Percentiles rank a stretch among this genome's conserved stretches.
Conservation (phyloP, 164 flowering plant genomes). For the Cinnamomum chago region DNA sequence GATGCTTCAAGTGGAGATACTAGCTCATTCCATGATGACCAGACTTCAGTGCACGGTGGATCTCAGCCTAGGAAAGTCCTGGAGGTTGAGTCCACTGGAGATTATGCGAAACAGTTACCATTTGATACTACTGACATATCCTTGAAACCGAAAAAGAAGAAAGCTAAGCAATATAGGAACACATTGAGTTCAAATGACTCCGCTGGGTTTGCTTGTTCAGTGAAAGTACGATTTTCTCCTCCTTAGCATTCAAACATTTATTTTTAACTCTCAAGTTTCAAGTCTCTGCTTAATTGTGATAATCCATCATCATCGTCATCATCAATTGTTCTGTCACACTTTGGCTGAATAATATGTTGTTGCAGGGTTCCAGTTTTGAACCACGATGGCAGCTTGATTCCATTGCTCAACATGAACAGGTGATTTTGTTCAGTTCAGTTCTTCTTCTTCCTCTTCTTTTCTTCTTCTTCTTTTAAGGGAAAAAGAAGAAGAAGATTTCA, state of each 20-base stretch:
- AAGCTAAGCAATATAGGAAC: constrained; percentile 46
- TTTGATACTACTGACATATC: constrained; percentile 66
- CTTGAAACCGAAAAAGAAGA: constrained; percentile 75
- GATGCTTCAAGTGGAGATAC: constrained; percentile 99
- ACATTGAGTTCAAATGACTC: constrained; percentile 21
- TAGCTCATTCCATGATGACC: constrained; percentile 93
- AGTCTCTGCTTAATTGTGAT: background rate
- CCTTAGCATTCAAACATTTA: background rate
- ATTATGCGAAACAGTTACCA: constrained; percentile 54
- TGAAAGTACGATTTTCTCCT: constrained; percentile 18
- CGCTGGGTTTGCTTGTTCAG: constrained; percentile 15
- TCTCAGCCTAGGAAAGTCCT: constrained; percentile 46
- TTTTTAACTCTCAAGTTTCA: background rate
- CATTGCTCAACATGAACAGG: constrained; percentile 63
- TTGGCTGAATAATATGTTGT: constrained; percentile 19
- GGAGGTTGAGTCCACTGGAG: constrained; percentile 80
- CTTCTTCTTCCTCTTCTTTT: no score
- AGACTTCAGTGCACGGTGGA: constrained; percentile 68
- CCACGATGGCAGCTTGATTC: constrained; percentile 75
- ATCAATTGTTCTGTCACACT: constrained; percentile 5
- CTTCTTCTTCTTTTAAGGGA: no score
- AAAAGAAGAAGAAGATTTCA: no score
- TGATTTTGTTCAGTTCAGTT: constrained; percentile 11
- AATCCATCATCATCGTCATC: background rate
- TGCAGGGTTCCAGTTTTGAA: constrained; percentile 64